Conservation (phyloP, 1,284 basidiomycete species). For the Ceratorhiza oryzae-sativae region DNA sequence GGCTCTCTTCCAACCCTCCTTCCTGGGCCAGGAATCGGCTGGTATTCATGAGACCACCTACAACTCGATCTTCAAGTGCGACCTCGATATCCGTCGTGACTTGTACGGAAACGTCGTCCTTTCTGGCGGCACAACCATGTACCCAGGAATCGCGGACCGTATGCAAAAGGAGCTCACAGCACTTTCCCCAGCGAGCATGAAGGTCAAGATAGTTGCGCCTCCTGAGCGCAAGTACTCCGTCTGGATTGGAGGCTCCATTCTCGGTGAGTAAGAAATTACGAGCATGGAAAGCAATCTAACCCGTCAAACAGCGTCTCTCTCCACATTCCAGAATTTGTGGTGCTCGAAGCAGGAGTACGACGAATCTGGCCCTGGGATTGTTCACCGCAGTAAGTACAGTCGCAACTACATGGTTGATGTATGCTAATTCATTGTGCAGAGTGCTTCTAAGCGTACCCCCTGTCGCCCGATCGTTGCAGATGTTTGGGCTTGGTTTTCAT, state of each 20-base stretch:
- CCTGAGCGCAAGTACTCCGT: slow-evolving; percentile 95
- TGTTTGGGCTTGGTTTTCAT: slow-evolving; percentile 10
- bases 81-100: slow-evolving; percentile 58
- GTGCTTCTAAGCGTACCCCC: slow-evolving; percentile 43
- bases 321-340: slow-evolving; percentile 94
- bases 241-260: slow-evolving; percentile 99
- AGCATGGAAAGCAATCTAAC: not conserved
- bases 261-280: slow-evolving; percentile 49
- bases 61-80: slow-evolving; percentile 76
- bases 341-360: slow-evolving; percentile 94
- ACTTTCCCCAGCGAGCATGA: slow-evolving; percentile 62
- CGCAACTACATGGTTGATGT: no score
- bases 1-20: slow-evolving; percentile 69
- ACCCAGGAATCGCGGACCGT: slow-evolving; percentile 69
- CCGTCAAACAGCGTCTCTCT: not conserved
- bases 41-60: slow-evolving; percentile 74
- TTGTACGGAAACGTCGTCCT: slow-evolving; percentile 68
- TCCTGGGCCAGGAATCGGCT: slow-evolving; percentile 66
- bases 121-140: slow-evolving; percentile 73
- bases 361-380: slow-evolving; percentile 84
- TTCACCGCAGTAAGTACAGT: slow-evolving; percentile 69
- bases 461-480: not conserved
- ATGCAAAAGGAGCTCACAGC: slow-evolving; percentile 75
- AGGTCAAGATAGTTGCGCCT: slow-evolving; percentile 90
- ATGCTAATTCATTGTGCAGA: slow-evolving; percentile 28